These are phyloP conservation scores for Sporothrix protearum DNA, from an alignment of 2,329 filamentous ascomycete species.

Conservation along the genomic window DNA sequence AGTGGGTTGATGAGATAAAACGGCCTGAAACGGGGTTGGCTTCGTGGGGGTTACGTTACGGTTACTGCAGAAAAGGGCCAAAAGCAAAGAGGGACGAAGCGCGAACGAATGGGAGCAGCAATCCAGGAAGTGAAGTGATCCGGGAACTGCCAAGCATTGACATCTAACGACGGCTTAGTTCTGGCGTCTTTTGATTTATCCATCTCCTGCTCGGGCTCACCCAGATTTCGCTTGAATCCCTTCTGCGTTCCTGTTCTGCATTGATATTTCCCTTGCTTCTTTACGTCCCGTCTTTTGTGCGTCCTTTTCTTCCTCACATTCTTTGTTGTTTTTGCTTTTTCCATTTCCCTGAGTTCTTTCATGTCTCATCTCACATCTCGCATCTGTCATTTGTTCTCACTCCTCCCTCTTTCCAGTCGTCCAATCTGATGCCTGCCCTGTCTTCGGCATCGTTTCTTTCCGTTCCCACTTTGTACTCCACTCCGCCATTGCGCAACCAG, in stretches of 20 bases:
- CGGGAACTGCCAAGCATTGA: background rate
- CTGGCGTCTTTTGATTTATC: background rate
- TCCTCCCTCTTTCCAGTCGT: background rate
- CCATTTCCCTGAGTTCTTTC: no score
- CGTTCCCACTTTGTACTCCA: background rate
- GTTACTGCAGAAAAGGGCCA: background rate
- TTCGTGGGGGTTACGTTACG: background rate
- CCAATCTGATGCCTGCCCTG: background rate
- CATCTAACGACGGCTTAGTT: background rate
- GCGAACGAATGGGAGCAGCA: no score
- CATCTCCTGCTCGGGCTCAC: background rate
- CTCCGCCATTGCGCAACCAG: background rate
- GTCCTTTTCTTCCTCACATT: background rate
- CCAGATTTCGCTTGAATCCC: background rate
- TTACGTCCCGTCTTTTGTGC: no score
- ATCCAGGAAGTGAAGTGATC: no score
- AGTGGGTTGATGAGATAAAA: background rate
- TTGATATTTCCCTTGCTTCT: no score
- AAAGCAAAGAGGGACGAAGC: background rate
- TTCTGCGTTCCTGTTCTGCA: no score
- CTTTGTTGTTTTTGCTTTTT: background rate
- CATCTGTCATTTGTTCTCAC: background rate
- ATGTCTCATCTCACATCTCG: background rate
- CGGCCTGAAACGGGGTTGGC: background rate
- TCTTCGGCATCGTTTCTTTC: background rate